A percentile compares a stretch with the other conserved stretches of the same genome.
Conservation (phyloP, 2,329 filamentous ascomycete genomes). For the Teratosphaeria nubilosa region DNA sequence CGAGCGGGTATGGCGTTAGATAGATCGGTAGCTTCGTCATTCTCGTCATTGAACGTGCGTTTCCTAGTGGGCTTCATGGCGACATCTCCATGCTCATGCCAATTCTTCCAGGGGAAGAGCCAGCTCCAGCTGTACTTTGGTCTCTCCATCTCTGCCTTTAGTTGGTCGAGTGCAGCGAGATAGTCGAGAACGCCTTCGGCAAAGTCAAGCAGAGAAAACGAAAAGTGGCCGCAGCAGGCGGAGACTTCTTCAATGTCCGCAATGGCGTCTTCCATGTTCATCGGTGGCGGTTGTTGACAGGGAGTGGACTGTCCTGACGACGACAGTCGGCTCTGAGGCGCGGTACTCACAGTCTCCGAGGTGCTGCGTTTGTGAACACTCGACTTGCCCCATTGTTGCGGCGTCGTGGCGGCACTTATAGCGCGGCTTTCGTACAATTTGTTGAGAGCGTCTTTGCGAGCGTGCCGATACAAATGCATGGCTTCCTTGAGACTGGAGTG, state of each 20-base stretch:
- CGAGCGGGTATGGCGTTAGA: conserved; percentile 18
- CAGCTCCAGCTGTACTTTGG: conserved; percentile 66
- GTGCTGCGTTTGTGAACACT: neutral
- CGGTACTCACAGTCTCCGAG: neutral
- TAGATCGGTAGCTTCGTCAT: conserved; percentile 14
- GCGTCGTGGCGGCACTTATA: conserved; percentile 37
- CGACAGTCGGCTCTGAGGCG: neutral
- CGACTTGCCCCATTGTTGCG: conserved; percentile 53
- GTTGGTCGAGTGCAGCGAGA: conserved; percentile 71
- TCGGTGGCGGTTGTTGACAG: neutral
- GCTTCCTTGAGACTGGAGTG: conserved; percentile 71
- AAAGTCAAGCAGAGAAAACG: conserved; percentile 81
- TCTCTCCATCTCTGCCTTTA: conserved; percentile 57
- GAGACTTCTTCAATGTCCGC: conserved; percentile 96
- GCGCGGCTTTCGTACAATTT: conserved; percentile 76
- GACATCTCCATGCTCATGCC: neutral
- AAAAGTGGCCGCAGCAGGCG: conserved; percentile 95
- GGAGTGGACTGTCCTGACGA: neutral
- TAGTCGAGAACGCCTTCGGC: conserved; percentile 81
- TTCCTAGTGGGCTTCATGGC: conserved; percentile 3
- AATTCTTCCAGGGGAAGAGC: conserved; percentile 49
- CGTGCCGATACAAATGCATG: conserved; percentile 64
- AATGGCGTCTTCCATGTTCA: conserved; percentile 51
- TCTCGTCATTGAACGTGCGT: conserved; percentile 8
- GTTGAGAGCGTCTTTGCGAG: conserved; percentile 64